Conservation (phyloP, 441 rosid species). For the Erodium chrysanthum region DNA sequence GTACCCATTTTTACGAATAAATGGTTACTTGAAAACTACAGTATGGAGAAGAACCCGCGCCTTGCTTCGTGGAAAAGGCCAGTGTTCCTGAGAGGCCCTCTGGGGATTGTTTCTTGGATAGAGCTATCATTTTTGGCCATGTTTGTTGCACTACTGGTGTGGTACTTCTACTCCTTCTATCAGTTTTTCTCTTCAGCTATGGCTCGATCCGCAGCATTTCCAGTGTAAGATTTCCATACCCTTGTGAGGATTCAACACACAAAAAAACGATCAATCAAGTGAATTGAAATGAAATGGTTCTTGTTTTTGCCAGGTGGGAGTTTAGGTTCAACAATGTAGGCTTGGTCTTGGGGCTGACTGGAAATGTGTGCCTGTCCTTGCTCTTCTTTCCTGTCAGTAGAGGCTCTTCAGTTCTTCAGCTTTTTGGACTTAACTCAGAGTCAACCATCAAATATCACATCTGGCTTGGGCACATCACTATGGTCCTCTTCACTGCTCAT, state of each 20-base stretch:
- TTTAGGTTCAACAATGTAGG: constrained; percentile 25
- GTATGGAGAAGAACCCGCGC: background rate
- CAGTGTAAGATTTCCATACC: constrained; percentile 5
- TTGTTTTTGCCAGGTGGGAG: constrained; percentile 37
- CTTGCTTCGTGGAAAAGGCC: constrained; percentile 30
- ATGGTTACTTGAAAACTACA: background rate
- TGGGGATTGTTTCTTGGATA: constrained; percentile 48
- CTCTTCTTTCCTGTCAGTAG: constrained; percentile 54
- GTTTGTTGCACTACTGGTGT: constrained; percentile 45
- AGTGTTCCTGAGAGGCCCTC: constrained; percentile 48
- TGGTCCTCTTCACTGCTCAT: constrained; percentile 42
- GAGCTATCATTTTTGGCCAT: constrained; percentile 42
- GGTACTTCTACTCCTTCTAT: constrained; percentile 37
- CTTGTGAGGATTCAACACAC: background rate
- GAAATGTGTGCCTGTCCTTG: constrained; percentile 44
- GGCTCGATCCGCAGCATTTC: background rate
- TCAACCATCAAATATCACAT: constrained; percentile 57
- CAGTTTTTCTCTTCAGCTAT: background rate
- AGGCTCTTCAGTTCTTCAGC: constrained; percentile 44
- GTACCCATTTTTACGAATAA: background rate
- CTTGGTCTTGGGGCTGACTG: constrained; percentile 33
- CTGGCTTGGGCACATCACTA: constrained; percentile 51
- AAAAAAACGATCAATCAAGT: background rate
- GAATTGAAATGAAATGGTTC: background rate
- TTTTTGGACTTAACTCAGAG: constrained; percentile 54